Conservation (phyloP, 2,329 filamentous ascomycete species). For the Arthroderma sp. region DNA sequence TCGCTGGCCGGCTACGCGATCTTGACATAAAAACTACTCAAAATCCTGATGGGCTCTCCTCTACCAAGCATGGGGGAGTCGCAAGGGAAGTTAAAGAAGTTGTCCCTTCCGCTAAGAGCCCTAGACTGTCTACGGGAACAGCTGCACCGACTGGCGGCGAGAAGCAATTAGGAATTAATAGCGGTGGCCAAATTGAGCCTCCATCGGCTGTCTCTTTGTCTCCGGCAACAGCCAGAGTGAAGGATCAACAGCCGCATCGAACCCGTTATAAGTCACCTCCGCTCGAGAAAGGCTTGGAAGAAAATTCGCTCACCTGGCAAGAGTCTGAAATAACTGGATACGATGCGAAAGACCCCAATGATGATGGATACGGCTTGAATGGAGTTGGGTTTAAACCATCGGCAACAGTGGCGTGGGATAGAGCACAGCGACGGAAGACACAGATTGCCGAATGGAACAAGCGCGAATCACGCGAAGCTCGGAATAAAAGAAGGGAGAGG, state of each 20-base stretch:
- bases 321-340: conserved; percentile 51
- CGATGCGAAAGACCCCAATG: conserved; percentile 41
- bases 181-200: too few relatives aligned
- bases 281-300: conserved; percentile 1
- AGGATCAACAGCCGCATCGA: too few relatives aligned
- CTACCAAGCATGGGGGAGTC: too few relatives aligned
- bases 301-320: conserved; percentile 38
- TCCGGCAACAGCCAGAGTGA: too few relatives aligned
- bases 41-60: too few relatives aligned
- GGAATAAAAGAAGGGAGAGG: conserved; percentile 43
- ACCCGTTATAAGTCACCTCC: too few relatives aligned
- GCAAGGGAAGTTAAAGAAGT: too few relatives aligned
- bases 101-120: too few relatives aligned
- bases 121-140: too few relatives aligned
- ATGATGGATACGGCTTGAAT: conserved; percentile 52
- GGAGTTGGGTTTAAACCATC: conserved; percentile 52
- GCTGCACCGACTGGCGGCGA: too few relatives aligned
- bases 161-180: too few relatives aligned
- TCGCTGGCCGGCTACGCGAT: conserved; percentile 27
- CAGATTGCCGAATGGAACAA: conserved; percentile 48
- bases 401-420: conserved; percentile 43
- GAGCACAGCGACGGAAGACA: conserved; percentile 43
- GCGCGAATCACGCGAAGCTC: conserved; percentile 45
- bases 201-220: too few relatives aligned
- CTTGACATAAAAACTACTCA: conserved; percentile 22